These are phyloP conservation scores for Glycine soja DNA, from an alignment of 306 rosid genomes.

Conservation along the genomic window DNA sequence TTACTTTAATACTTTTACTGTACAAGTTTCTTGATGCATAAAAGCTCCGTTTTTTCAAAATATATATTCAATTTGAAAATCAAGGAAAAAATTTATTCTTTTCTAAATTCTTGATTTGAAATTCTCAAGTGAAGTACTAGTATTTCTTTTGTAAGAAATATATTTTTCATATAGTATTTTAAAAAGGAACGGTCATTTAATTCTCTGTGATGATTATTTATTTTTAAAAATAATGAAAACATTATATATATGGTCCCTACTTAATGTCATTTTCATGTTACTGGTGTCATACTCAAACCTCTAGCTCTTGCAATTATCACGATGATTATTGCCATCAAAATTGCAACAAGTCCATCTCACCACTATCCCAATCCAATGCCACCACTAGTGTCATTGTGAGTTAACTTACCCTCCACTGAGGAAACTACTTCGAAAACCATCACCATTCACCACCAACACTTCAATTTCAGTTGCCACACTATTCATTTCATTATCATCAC, in stretches of 20 bases:
- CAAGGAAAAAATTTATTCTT: no score
- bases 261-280: background rate
- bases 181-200: background rate
- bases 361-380: background rate
- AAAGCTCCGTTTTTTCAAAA: no score
- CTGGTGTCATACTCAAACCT: background rate
- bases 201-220: background rate
- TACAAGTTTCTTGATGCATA: no score
- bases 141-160: background rate
- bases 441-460: no score
- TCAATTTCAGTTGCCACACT: background rate
- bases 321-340: background rate
- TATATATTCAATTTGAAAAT: no score
- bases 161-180: background rate
- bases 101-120: no score
- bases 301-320: background rate
- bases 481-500: background rate
- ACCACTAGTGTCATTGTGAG: background rate
- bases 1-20: background rate
- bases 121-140: no score
- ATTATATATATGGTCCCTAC: background rate
- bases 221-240: background rate
- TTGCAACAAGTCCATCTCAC: background rate
- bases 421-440: background rate
- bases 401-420: slow-evolving; percentile 2